A percentile compares a stretch with the other conserved stretches of the same genome.
Conservation (phyloP, 176 grass and related monocot species). For the Rhynchospora pubera region DNA sequence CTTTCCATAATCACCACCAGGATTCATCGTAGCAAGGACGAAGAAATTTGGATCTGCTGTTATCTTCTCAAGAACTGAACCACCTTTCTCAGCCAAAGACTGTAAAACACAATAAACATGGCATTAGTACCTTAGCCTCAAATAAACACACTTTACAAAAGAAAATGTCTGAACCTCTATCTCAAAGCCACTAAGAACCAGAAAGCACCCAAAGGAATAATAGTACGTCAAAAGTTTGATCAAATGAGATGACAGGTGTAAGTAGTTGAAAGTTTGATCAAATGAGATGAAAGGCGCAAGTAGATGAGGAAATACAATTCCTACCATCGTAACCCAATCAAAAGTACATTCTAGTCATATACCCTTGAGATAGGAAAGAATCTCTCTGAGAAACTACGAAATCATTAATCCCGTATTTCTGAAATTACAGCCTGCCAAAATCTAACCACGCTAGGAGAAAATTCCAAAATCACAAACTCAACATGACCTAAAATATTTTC, state of each 20-base stretch:
- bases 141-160: background rate
- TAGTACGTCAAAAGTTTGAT: too few relatives aligned
- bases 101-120: constrained; percentile 36
- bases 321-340: background rate
- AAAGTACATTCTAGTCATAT: too few relatives aligned
- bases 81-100: constrained; percentile 91
- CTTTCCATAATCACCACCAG: constrained; percentile 94
- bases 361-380: too few relatives aligned
- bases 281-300: background rate
- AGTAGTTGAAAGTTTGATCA: too few relatives aligned
- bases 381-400: too few relatives aligned
- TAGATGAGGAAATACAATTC: background rate
- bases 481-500: background rate
- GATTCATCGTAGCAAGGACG: constrained; percentile 94
- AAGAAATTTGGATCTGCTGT: constrained; percentile 76
- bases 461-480: background rate
- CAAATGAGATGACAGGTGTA: background rate
- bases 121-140: background rate
- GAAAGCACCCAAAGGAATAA: too few relatives aligned
- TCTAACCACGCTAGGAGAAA: background rate
- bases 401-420: background rate
- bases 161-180: background rate
- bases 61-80: constrained; percentile 74
- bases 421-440: background rate
- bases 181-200: background rate